Conservation (phyloP, 257 asterid species). For the Scutellaria baicalensis region DNA sequence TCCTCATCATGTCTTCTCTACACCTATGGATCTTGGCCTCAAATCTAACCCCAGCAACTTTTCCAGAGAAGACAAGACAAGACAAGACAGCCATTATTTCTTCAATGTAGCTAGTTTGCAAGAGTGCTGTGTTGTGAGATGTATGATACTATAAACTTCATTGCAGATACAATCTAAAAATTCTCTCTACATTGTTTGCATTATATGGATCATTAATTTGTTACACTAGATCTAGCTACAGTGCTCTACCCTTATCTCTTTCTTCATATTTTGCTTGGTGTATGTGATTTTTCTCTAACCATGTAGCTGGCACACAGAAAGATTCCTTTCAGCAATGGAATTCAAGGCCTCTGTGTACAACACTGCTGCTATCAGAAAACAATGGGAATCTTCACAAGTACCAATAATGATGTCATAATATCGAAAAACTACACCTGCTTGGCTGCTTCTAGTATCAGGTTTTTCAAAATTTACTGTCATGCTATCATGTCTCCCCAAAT, state of each 20-base stretch:
- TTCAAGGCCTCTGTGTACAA: conserved; percentile 13
- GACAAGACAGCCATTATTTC: conserved; percentile 19
- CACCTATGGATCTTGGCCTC: conserved; percentile 30
- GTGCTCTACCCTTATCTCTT: background rate
- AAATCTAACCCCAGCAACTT: conserved; percentile 23
- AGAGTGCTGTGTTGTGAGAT: conserved; percentile 12
- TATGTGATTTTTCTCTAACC: conserved; percentile 7
- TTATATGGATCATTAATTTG: background rate
- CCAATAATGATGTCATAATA: conserved; percentile 10
- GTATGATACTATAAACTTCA: conserved; percentile 20
- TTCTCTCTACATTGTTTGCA: background rate
- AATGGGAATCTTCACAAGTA: conserved; percentile 24
- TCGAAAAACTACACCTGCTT: conserved; percentile 13
- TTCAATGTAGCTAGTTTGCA: conserved; percentile 20
- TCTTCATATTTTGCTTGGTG: background rate
- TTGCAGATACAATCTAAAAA: conserved; percentile 15
- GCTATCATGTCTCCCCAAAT: background rate
- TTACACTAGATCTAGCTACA: background rate
- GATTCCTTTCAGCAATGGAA: conserved; percentile 18
- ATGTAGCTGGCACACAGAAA: conserved; percentile 15
- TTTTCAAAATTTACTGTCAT: background rate
- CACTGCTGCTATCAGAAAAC: conserved; percentile 16
- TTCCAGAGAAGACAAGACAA: conserved; percentile 28
- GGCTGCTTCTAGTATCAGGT: conserved; percentile 6
- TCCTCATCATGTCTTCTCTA: conserved; percentile 11